Base-by-base conservation (phyloP, 2,329 filamentous ascomycete genomes). In the Alternaria arborescens region DNA sequence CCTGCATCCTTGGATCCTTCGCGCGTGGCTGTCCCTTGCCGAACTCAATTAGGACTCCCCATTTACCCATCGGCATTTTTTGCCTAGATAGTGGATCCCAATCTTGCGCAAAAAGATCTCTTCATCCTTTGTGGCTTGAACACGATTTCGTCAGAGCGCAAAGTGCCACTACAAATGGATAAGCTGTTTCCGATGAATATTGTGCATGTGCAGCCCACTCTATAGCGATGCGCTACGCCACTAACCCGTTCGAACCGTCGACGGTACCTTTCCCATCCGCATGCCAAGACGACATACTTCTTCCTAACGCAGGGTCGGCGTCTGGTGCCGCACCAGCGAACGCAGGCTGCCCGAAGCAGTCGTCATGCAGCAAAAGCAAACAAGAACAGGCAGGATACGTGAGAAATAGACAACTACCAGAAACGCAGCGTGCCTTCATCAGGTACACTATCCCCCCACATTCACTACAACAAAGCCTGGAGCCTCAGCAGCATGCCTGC, bases 1-100 rank as follows among this genome's bases (percentile, higher is more conserved):
- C 46, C 46, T 50, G 46, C 46, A 50, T 50, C 46, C 36, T 38
- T 34, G 30, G 32, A 38, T 7, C 46, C 46, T 48, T 48, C 30
- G 32, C 46, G 46, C 30, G 12, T 36, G 28, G 46, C 30, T 32
- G 16, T 38, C 20, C 20, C 12, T 26, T 24, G 46, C 32, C 46
- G 46, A 34, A 36, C 16, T 18, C 14, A 24, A 14, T 11, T 41
- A 18, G 18, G 32, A 32, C 30, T 48, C 30, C 24, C 18, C 30
- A n/a, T 24, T 18, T 24, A 20, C 30, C n/a, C 5, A 20, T 34
- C 18, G 46, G 46, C 30, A 22, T 16, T 36, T 16, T 24, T 48
- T 18, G 18, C 14, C 44, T 18, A 11, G 11, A 22, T 8, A 14
- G 10, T 48, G 30, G 14, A 18, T 12, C 8, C 28, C 12, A 16